A percentile compares a stretch with the other conserved stretches of the same genome.
phyloP scores from a whole-genome alignment of 192 early-diverging fungal species.

The Mortierella antarctica region DNA sequence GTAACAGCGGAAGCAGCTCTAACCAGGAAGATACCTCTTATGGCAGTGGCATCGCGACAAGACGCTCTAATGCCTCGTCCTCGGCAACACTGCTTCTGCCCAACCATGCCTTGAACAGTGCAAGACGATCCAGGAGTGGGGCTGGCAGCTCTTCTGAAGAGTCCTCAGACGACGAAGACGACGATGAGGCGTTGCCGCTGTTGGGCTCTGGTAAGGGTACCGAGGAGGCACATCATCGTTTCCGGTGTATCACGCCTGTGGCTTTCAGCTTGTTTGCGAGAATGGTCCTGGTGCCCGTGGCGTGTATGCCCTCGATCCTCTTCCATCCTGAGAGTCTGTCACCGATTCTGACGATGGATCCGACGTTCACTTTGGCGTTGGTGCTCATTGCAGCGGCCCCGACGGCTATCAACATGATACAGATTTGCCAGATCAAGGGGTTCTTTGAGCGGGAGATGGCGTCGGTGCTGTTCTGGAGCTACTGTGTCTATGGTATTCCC shows the following conservation, averaged over 20 bases:
- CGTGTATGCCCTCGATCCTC: constrained; percentile 35
- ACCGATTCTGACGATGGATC: constrained; percentile 66
- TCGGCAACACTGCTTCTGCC: constrained; percentile 41
- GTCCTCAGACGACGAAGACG: constrained; percentile 7
- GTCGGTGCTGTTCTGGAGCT: constrained; percentile 75
- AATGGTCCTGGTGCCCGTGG: constrained; percentile 26
- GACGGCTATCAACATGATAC: constrained; percentile 77
- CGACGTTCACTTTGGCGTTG: constrained; percentile 70
- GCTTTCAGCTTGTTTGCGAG: constrained; percentile 30
- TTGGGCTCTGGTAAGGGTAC: neutral
- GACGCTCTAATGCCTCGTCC: constrained; percentile 30
- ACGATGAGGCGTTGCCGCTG: constrained; percentile 7
- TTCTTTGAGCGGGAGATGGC: constrained; percentile 77
- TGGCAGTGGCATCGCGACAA: constrained; percentile 20
- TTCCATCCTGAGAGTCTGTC: constrained; percentile 45
- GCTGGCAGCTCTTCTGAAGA: constrained; percentile 8
- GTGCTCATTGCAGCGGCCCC: constrained; percentile 73
- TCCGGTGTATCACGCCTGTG: constrained; percentile 28
- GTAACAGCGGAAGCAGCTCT: neutral
- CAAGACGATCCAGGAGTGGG: neutral
- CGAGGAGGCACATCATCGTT: neutral
- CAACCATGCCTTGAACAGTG: constrained; percentile 7
- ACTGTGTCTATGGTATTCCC: constrained; percentile 62
- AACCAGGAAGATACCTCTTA: constrained; percentile 3
- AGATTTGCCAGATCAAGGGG: constrained; percentile 75